These are phyloP conservation scores for Yamadazyma siamensis DNA, from an alignment of 1,139 yeast species.

Conservation along the genomic window DNA sequence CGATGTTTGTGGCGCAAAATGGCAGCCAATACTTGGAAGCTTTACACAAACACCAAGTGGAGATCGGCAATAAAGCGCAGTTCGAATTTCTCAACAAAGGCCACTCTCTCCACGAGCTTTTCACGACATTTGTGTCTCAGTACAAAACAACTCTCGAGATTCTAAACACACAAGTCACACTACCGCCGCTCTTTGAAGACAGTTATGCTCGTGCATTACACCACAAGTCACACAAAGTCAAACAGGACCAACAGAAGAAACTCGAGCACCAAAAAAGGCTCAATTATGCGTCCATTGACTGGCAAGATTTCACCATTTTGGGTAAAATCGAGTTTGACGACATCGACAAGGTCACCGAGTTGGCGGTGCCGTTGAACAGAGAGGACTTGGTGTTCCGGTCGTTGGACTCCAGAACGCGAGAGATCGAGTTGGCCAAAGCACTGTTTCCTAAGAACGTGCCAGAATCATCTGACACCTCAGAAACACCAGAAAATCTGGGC, in stretches of 20 bases:
- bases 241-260: conserved; percentile 22
- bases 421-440: conserved; percentile 12
- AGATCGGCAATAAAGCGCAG: conserved; percentile 44
- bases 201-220: conserved; percentile 61
- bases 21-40: conserved; percentile 45
- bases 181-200: conserved; percentile 37
- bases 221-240: conserved; percentile 32
- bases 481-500: conserved; percentile 2
- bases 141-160: conserved; percentile 41
- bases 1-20: conserved; percentile 59
- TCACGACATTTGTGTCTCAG: conserved; percentile 50
- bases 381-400: conserved; percentile 63
- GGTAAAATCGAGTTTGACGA: conserved; percentile 68
- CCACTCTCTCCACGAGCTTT: conserved; percentile 64
- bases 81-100: conserved; percentile 62
- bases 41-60: conserved; percentile 34
- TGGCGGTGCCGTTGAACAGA: conserved; percentile 59
- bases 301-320: conserved; percentile 79
- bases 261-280: conserved; percentile 37
- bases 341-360: conserved; percentile 58
- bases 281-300: conserved; percentile 75
- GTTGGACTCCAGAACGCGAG: conserved; percentile 37
- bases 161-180: conserved; percentile 12
- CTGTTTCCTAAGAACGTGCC: conserved; percentile 1
- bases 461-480: background rate